A percentile compares a stretch with the other conserved stretches of the same genome.
Conservation (phyloP, 1,284 basidiomycete genomes). For the Apiotrichum gracile region DNA sequence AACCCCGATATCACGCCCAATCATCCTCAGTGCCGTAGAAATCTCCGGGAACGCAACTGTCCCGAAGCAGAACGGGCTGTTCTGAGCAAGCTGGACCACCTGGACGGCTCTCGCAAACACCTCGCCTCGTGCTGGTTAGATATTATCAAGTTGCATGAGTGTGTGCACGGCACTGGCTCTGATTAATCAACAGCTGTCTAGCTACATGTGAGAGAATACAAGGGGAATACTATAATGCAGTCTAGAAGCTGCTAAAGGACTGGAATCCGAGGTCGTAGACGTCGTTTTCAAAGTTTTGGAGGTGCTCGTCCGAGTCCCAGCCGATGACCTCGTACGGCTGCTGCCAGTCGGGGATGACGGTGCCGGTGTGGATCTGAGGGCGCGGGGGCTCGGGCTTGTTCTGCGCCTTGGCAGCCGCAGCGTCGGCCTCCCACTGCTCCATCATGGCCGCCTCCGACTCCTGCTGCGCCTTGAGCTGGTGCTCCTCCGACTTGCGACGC, state of each 20-base stretch:
- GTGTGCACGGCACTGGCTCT: too few relatives aligned
- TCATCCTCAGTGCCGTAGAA: too few relatives aligned
- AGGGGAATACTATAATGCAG: neutral
- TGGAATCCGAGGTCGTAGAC: constrained; percentile 44
- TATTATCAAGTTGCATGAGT: too few relatives aligned
- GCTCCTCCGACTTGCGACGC: constrained; percentile 6
- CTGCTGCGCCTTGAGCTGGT: neutral
- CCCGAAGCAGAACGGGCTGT: too few relatives aligned
- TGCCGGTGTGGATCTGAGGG: constrained; percentile 1
- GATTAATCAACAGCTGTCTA: too few relatives aligned
- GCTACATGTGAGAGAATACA: too few relatives aligned
- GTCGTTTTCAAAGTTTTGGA: constrained; percentile 38
- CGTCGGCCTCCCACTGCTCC: neutral
- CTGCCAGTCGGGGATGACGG: constrained; percentile 32
- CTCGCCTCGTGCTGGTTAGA: too few relatives aligned
- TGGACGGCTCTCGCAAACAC: too few relatives aligned
- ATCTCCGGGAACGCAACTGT: too few relatives aligned
- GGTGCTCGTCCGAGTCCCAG: constrained; percentile 38
- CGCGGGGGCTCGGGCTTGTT: constrained; percentile 7
- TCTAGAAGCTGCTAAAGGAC: neutral
- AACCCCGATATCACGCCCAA: too few relatives aligned
- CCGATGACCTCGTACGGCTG: constrained; percentile 41
- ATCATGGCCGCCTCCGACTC: neutral
- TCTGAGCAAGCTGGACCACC: too few relatives aligned
- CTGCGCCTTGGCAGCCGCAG: constrained; percentile 5